A percentile compares a stretch with the other conserved stretches of the same genome.
Evolutionary conservation across 371 early-diverging fungal species (phyloP).

Genomic region (Mortierella sp.): DNA sequence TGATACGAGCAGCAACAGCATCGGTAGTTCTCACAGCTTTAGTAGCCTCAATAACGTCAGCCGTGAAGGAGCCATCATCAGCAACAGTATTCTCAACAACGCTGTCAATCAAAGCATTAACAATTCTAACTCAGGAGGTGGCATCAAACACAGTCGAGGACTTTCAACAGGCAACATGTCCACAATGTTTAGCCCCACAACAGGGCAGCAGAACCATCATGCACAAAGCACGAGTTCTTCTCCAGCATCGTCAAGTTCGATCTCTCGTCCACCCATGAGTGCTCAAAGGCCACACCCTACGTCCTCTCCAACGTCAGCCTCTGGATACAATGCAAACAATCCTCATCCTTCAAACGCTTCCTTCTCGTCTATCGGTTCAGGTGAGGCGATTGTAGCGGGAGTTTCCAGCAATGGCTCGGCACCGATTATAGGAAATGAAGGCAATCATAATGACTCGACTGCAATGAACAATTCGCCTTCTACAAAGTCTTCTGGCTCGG

Average conservation of each 20-base stretch:
- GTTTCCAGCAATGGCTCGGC: background rate
- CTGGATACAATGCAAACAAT: slow-evolving; percentile 18
- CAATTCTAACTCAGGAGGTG: slow-evolving; percentile 11
- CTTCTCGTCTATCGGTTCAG: slow-evolving; percentile 38
- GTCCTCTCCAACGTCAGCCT: slow-evolving; percentile 22
- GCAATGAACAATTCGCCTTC: too few species aligned
- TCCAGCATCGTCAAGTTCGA: slow-evolving; percentile 19
- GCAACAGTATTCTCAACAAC: slow-evolving; percentile 54
- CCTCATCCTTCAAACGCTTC: slow-evolving; percentile 30
- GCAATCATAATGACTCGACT: background rate
- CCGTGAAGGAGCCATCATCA: slow-evolving; percentile 40
- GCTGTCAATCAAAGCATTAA: slow-evolving; percentile 32
- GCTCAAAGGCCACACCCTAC: slow-evolving; percentile 27
- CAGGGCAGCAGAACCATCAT: slow-evolving; percentile 21
- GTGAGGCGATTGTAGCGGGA: slow-evolving; percentile 15
- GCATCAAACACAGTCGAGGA: slow-evolving; percentile 34
- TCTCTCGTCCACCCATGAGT: slow-evolving; percentile 36
- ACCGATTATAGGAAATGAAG: slow-evolving; percentile 4
- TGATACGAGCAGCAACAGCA: slow-evolving; percentile 40
- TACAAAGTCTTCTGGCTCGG: background rate
- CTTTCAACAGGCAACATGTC: slow-evolving; percentile 46
- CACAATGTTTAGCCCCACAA: slow-evolving; percentile 13
- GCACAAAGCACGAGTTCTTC: background rate
- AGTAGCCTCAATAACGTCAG: slow-evolving; percentile 19
- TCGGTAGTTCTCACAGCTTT: slow-evolving; percentile 37